Evolutionary conservation across 768 basidiomycete genomes (phyloP), one percentile per base, ranked within the genome.

Genomic region (Coprinopsis marcescibilis): DNA sequence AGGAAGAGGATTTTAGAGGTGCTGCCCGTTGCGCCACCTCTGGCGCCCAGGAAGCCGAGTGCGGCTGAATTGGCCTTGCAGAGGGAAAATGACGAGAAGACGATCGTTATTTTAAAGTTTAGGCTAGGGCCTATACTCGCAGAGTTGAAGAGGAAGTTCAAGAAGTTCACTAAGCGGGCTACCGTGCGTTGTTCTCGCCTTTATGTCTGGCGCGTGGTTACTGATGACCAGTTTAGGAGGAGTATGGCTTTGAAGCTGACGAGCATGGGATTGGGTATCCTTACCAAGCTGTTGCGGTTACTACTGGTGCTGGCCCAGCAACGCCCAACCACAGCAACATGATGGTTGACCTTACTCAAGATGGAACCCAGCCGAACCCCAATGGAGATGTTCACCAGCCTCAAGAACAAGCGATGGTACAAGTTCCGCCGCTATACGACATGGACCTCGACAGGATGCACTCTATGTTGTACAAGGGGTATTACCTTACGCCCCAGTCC

Each of bases 361-460:
- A 72, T 50, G 67, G 59, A 15, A 63, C 60, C 19, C 62, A 62
- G 41, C 59, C 64, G 4, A 27, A 26, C 24, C 6, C 7, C 0
- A 39, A 48, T 2, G 57, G 60, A n/a, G 61, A 65, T n/a, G 24
- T 2, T 26, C n/a, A 21, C 6, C 41, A 43, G 29, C 23, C 48
- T n/a, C 20, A n/a, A 4, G 24, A 49, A 25, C 48, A 49, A 69
- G 71, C 15, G 49, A 66, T 24, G 57, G 43, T 19, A 43, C 37
- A 21, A 49, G 52, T 11, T 37, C 66, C 78, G 7, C 70, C 69
- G 6, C 67, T 93, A 14, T 89, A 79, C 59, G 82, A 94, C 57
- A 84, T 97, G 75, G 93, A 97, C 61, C 72, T 98, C 29, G 96
- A 98, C 57, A 80, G 77, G 52, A 91, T 99, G 79, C 88, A 94